Evolutionary conservation across 208 protist genomes (phyloP), one percentile per base, ranked within the genome.

Genomic region (Kentomonas sorsogonicus): DNA sequence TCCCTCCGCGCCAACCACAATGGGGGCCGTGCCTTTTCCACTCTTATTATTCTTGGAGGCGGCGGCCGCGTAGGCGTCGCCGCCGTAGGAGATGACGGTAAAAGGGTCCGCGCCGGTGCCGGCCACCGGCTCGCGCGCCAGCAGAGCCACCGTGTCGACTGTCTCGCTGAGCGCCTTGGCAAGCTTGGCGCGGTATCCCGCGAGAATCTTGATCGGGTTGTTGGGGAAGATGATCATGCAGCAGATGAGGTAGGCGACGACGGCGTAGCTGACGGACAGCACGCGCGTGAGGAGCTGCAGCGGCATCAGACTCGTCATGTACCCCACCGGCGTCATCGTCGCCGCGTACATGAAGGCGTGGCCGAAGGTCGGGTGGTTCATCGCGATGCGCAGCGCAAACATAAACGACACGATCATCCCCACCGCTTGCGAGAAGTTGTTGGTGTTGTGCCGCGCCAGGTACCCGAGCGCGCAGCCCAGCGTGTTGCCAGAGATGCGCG

Each of bases 221-320:
- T 73, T 69, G 7, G 74, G 79, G 53, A 86, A 86, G 54, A 86
- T 66, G 46, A 86, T 56, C 33, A 79, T 72, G 48, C 73, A 73
- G 52, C 70, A 73, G 29, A 74, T 50, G 33, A 74, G 69, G 61
- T 79, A 86, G 46, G 64, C 62, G 23, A 74, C 53, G 13, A 82
- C 63, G 29, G 71, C 59, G 47, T 79, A 81, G 33, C 30, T 26
- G 56, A 62, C 74, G 15, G 67, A 67, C 13, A 79, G 40, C 18
- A 79, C 27, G 47, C 79, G 79, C 15, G 57, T 68, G 15, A 77
- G 53, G 5, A 77, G 43, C 55, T 72, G 60, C 41, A 66, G 36
- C 1, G 54, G 62, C 30, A 60, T 33, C 23, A 64, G 41, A 18
- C 60, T 53, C 20, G 70, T 77, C 20, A 55, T 64, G 2, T 63